Percentiles rank a stretch among this genome's conserved stretches.
Conservation (phyloP, 495 filamentous ascomycete genomes). For the Friedmanniomyces simplex region DNA sequence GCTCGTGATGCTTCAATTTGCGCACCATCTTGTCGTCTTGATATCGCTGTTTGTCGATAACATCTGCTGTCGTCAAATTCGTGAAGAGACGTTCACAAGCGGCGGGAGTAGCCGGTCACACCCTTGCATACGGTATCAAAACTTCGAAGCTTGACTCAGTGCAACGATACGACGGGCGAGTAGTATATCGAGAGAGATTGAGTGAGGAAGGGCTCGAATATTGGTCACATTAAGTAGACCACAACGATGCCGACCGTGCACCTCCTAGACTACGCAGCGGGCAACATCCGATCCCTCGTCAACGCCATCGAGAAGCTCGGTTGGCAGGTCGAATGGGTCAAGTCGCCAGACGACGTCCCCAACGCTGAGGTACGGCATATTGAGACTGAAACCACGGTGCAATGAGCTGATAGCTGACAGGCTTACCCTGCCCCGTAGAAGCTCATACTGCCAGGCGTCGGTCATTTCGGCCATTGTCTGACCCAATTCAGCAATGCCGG, state of each 20-base stretch:
- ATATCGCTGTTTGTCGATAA: not conserved
- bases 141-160: too few species aligned
- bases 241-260: slow-evolving; percentile 73
- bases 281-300: slow-evolving; percentile 87
- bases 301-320: slow-evolving; percentile 95
- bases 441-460: slow-evolving; percentile 90
- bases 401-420: slow-evolving; percentile 23
- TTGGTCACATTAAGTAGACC: not conserved
- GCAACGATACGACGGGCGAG: not conserved
- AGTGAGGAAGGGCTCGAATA: too few species aligned
- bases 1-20: slow-evolving; percentile 87
- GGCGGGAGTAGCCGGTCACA: not conserved
- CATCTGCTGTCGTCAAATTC: not conserved
- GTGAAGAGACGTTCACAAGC: not conserved
- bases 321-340: slow-evolving; percentile 89
- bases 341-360: slow-evolving; percentile 66
- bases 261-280: slow-evolving; percentile 75
- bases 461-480: slow-evolving; percentile 94
- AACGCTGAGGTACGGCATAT: slow-evolving; percentile 70
- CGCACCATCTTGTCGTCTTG: slow-evolving; percentile 54
- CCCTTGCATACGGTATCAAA: too few species aligned
- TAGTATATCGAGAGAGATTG: not conserved
- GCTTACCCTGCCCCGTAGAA: slow-evolving; percentile 39
- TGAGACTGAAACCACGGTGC: not conserved
- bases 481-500: slow-evolving; percentile 67